These are phyloP conservation scores for Podospora tetraspora DNA, from an alignment of 495 filamentous ascomycete species.

Conservation along the genomic window DNA sequence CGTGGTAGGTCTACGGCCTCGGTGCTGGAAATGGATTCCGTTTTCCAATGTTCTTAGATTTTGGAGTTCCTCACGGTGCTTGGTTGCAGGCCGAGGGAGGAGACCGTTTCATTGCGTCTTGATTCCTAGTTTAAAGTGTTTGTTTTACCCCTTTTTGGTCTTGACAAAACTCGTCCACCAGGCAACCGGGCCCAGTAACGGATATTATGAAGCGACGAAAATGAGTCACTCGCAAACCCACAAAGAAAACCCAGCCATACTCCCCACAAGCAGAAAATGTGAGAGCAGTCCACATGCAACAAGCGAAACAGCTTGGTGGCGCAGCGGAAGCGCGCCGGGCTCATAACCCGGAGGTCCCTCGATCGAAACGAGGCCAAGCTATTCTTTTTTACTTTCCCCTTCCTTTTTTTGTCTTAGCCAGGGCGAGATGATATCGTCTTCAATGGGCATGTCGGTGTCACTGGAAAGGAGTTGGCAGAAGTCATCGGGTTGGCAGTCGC, in stretches of 20 bases:
- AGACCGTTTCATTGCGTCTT: too few species aligned
- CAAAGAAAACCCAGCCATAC: not conserved
- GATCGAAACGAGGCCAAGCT: conserved; percentile 7
- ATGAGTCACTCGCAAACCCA: not conserved
- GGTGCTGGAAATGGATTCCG: too few species aligned
- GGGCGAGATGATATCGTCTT: too few species aligned
- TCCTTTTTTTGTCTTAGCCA: not conserved
- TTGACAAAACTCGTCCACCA: not conserved
- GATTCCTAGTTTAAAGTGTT: not conserved
- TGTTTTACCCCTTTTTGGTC: not conserved
- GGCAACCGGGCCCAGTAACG: not conserved
- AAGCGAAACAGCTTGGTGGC: conserved; percentile 2
- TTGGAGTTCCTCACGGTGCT: too few species aligned
- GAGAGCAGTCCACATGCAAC: not conserved
- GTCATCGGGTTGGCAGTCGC: too few species aligned
- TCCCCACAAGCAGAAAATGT: not conserved
- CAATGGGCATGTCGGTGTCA: too few species aligned
- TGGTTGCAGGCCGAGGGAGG: too few species aligned
- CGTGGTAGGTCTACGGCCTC: too few species aligned
- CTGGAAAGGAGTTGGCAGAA: too few species aligned
- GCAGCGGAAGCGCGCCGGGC: conserved; percentile 8
- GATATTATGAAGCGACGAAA: not conserved
- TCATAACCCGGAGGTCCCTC: conserved; percentile 9
- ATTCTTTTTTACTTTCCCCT: not conserved
- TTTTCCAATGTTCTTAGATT: too few species aligned